Evolutionary conservation across 2,329 filamentous ascomycete genomes (phyloP).

Genomic region (Colletotrichum sublineola): DNA sequence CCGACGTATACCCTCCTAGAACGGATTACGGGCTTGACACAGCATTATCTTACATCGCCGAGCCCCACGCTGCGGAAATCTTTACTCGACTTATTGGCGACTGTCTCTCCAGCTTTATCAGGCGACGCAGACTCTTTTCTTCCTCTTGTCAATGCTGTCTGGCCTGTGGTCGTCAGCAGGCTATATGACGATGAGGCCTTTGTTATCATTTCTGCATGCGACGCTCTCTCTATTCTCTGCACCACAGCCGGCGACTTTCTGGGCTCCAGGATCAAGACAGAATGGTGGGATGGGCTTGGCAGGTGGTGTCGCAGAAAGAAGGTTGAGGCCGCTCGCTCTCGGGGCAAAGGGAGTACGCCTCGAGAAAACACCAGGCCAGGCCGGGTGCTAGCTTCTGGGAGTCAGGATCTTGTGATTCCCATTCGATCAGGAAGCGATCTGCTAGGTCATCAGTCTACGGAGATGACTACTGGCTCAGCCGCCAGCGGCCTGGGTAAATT

Average conservation of each 20-base stretch:
- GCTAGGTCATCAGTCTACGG: slow-evolving; percentile 41
- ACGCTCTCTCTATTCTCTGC: slow-evolving; percentile 78
- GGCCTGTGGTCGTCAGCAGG: slow-evolving; percentile 83
- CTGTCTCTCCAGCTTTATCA: slow-evolving; percentile 78
- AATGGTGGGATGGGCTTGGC: slow-evolving; percentile 73
- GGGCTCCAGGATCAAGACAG: slow-evolving; percentile 77
- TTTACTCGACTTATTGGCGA: slow-evolving; percentile 81
- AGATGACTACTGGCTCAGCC: not conserved
- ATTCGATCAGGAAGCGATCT: slow-evolving; percentile 45
- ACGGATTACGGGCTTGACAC: slow-evolving; percentile 85
- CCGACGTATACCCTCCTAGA: slow-evolving; percentile 86
- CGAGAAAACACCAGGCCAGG: slow-evolving; percentile 7
- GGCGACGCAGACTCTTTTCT: slow-evolving; percentile 86
- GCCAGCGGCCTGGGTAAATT: slow-evolving; percentile 67
- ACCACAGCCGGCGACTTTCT: slow-evolving; percentile 84
- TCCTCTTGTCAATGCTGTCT: slow-evolving; percentile 89
- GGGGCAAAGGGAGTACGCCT: slow-evolving; percentile 7
- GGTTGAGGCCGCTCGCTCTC: slow-evolving; percentile 49
- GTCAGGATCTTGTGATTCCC: slow-evolving; percentile 47
- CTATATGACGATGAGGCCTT: slow-evolving; percentile 76
- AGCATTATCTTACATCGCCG: slow-evolving; percentile 90
- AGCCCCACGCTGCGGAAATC: slow-evolving; percentile 83
- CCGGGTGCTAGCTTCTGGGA: not conserved
- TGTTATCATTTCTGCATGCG: slow-evolving; percentile 78
- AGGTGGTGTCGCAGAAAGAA: slow-evolving; percentile 63